Evolutionary conservation across 169 alveolate genomes (phyloP).

Genomic region (Perkinsus chesapeaki): DNA sequence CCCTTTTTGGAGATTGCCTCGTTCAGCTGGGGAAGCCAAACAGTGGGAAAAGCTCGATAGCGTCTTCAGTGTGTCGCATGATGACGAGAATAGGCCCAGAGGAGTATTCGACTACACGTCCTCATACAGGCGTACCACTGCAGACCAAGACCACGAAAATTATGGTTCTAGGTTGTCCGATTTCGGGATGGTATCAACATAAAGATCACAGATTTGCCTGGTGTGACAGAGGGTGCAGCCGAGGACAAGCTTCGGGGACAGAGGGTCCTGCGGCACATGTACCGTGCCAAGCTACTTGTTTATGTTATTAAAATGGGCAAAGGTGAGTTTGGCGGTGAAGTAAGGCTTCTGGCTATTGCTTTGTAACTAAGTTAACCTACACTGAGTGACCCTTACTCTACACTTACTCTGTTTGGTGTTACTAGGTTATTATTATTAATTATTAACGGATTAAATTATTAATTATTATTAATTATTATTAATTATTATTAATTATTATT

Average conservation of each 20-base stretch:
- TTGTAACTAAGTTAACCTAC: too few relatives aligned
- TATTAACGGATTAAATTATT: too few relatives aligned
- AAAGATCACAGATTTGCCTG: slow-evolving; percentile 29
- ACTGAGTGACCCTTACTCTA: too few relatives aligned
- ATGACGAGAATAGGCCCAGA: slow-evolving; percentile 41
- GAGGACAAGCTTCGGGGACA: slow-evolving; percentile 30
- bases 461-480: too few relatives aligned
- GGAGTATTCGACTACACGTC: slow-evolving; percentile 28
- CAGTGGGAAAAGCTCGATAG: slow-evolving; percentile 12
- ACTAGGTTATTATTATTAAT: too few relatives aligned
- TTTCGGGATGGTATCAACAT: slow-evolving; percentile 17
- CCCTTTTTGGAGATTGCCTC: background rate
- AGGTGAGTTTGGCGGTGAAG: background rate
- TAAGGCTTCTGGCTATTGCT: too few relatives aligned
- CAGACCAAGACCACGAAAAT: background rate
- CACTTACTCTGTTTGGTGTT: too few relatives aligned
- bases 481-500: too few relatives aligned
- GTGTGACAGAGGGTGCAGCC: slow-evolving; percentile 28
- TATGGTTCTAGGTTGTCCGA: background rate
- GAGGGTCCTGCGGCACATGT: slow-evolving; percentile 30
- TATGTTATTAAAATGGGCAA: slow-evolving; percentile 25
- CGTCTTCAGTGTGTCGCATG: background rate
- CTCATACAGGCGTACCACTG: slow-evolving; percentile 17
- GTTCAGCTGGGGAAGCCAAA: background rate
- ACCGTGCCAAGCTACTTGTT: slow-evolving; percentile 21